phyloP scores from a whole-genome alignment of 2,329 filamentous ascomycete species.

The Rutstroemia sydowiana region DNA sequence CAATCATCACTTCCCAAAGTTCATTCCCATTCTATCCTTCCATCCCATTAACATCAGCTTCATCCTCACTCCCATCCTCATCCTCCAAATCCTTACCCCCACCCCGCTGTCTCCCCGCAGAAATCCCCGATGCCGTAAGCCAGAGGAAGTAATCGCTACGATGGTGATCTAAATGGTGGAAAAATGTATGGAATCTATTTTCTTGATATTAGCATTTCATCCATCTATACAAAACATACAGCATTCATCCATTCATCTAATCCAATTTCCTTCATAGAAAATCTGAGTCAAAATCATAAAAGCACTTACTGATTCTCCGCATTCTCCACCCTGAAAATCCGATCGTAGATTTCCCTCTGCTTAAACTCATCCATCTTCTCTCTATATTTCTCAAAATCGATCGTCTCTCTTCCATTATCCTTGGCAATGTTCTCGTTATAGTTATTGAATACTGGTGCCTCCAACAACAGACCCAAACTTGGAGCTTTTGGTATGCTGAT shows the following conservation, averaged over 20 bases:
- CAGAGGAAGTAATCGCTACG: constrained; percentile 66
- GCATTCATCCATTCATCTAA: too few species aligned
- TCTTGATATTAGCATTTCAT: constrained; percentile 1
- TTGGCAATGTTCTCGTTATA: constrained; percentile 71
- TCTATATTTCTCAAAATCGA: constrained; percentile 74
- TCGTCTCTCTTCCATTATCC: constrained; percentile 55
- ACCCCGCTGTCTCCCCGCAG: constrained; percentile 48
- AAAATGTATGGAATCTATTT: constrained; percentile 65
- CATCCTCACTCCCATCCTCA: constrained; percentile 12
- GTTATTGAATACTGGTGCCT: constrained; percentile 81
- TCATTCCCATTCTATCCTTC: constrained; percentile 4
- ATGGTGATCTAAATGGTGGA: constrained; percentile 72
- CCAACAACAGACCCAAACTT: constrained; percentile 77
- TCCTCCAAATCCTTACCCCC: constrained; percentile 1
- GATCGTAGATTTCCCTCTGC: constrained; percentile 81
- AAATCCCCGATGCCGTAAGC: constrained; percentile 61
- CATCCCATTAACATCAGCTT: constrained; percentile 11
- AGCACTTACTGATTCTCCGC: constrained; percentile 69
- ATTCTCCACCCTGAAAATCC: constrained; percentile 87
- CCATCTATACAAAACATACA: background rate
- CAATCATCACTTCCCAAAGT: background rate
- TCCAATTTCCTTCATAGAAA: too few species aligned
- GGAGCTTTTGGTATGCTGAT: constrained; percentile 93
- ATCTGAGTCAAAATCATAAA: too few species aligned
- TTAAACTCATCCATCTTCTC: constrained; percentile 83